A percentile compares a stretch with the other conserved stretches of the same genome.
These are phyloP conservation scores for Suillus clintonianus DNA, from an alignment of 768 basidiomycete genomes.

Conservation along the genomic window DNA sequence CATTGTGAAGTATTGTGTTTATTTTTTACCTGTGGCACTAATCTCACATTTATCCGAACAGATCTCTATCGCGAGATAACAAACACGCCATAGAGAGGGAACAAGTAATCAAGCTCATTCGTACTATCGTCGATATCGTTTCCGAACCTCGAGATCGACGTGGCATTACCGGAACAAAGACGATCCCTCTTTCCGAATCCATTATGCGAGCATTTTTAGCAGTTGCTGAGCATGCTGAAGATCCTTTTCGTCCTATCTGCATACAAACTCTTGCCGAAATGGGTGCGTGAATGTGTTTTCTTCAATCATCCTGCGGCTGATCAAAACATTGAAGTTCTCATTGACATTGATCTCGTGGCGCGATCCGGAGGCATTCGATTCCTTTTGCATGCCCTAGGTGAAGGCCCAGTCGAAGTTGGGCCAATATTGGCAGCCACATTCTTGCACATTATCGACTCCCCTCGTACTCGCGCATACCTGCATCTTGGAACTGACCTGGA, in stretches of 20 bases:
- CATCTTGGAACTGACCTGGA: constrained; percentile 87
- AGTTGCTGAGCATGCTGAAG: constrained; percentile 90
- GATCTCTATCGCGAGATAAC: constrained; percentile 83
- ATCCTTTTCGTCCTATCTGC: constrained; percentile 80
- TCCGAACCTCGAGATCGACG: constrained; percentile 52
- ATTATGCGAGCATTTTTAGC: constrained; percentile 90
- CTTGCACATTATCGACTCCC: constrained; percentile 82
- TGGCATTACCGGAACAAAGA: constrained; percentile 40
- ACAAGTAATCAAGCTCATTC: constrained; percentile 88
- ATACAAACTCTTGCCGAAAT: constrained; percentile 91
- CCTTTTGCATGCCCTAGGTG: constrained; percentile 83
- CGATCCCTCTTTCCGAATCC: constrained; percentile 67
- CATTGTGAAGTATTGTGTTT: constrained; percentile 72
- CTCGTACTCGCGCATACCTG: constrained; percentile 76
- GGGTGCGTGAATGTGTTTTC: constrained; percentile 46
- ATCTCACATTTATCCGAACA: constrained; percentile 31
- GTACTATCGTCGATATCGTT: constrained; percentile 77
- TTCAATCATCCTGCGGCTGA: constrained; percentile 10
- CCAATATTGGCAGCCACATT: constrained; percentile 80
- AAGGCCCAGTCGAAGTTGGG: constrained; percentile 83
- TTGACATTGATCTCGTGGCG: constrained; percentile 82
- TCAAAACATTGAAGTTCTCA: constrained; percentile 57
- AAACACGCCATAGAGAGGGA: constrained; percentile 85
- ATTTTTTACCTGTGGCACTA: not conserved
- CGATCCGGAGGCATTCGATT: constrained; percentile 84